Percentiles rank a stretch among this genome's conserved stretches.
phyloP scores from a whole-genome alignment of 2,329 filamentous ascomycete species.

The Arthrobotrys iridis region DNA sequence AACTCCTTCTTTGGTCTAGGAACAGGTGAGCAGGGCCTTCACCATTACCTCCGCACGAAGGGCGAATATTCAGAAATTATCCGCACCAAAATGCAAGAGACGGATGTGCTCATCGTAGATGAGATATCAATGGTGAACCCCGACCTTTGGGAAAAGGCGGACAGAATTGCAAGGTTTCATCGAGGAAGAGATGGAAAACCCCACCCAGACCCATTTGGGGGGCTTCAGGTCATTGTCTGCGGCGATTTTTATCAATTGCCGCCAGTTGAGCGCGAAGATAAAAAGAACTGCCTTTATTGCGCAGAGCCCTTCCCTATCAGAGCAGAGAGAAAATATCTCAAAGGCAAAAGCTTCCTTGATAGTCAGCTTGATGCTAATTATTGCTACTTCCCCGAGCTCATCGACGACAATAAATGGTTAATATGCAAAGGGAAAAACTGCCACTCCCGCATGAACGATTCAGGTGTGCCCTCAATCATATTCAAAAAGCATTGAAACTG shows the following conservation, averaged over 20 bases:
- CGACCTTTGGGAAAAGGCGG: constrained; percentile 66
- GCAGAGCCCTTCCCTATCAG: constrained; percentile 21
- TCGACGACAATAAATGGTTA: constrained; percentile 36
- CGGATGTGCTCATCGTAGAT: constrained; percentile 71
- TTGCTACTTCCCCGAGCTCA: constrained; percentile 44
- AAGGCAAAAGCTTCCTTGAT: constrained; percentile 24
- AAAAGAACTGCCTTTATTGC: constrained; percentile 64
- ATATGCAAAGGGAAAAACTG: constrained; percentile 39
- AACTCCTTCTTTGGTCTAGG: constrained; percentile 70
- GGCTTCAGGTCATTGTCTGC: constrained; percentile 68
- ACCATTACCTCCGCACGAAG: constrained; percentile 48
- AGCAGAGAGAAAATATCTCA: constrained; percentile 26
- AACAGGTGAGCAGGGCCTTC: constrained; percentile 61
- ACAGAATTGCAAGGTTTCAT: constrained; percentile 64
- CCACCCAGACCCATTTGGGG: constrained; percentile 61
- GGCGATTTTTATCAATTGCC: constrained; percentile 72
- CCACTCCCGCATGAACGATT: constrained; percentile 43
- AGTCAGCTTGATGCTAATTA: constrained; percentile 1
- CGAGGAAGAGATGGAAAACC: constrained; percentile 1
- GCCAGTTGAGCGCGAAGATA: constrained; percentile 63
- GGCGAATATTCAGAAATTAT: constrained; percentile 6
- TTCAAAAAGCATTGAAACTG: constrained; percentile 55
- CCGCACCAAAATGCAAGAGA: constrained; percentile 61
- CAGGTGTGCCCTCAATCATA: background rate
- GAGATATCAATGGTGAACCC: constrained; percentile 72